Base-by-base conservation (phyloP, 768 basidiomycete species). In the Agaricus subrufescens region DNA sequence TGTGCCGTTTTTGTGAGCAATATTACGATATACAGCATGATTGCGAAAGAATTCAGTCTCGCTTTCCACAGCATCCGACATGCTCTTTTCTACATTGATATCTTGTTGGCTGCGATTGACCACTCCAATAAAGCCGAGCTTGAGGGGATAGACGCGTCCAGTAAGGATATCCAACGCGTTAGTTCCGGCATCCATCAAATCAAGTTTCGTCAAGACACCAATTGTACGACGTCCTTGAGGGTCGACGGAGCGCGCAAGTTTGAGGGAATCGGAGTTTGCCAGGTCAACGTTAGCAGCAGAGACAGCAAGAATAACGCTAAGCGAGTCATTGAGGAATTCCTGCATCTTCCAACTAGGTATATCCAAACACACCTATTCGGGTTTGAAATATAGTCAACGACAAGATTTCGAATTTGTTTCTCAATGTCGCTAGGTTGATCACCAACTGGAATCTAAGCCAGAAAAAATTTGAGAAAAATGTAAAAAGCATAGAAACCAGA, bases 401-500 rank as follows among this genome's bases (percentile, higher is more conserved):
- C 92, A 27, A 99, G 78, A 63, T 83, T 90, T 57, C 94, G 88
- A 61, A 99, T 98, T 73, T 98, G 97, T 19, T 90, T 80, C 67
- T 99, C 96, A 49, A 99, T 99, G 66, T 99, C 96, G 58, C 94
- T 93, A 4, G 96, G 96, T 71, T 99, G 96, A 69, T 97, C 94
- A 11, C 95, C 93, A 4, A 96, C 94, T 0, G 94, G 94, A 61
- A 96, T 93, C 92, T 94, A 62, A 53, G 19, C 19, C 19, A 19
- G 19, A 19, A 38, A 37, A 46, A 38, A 0, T 2, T 34, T 31
- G 31, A 58, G 11, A 27, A 25, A 54, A 37, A 27, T 38, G 11
- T 45, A 29, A 49, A 39, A 42, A 10, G 12, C 8, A 55, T 37
- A 34, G 55, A 23, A 6, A 46, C n/a, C 29, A 11, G 19, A 27